Base-by-base conservation (phyloP, 1,139 yeast species). In the Pichia sp. region DNA sequence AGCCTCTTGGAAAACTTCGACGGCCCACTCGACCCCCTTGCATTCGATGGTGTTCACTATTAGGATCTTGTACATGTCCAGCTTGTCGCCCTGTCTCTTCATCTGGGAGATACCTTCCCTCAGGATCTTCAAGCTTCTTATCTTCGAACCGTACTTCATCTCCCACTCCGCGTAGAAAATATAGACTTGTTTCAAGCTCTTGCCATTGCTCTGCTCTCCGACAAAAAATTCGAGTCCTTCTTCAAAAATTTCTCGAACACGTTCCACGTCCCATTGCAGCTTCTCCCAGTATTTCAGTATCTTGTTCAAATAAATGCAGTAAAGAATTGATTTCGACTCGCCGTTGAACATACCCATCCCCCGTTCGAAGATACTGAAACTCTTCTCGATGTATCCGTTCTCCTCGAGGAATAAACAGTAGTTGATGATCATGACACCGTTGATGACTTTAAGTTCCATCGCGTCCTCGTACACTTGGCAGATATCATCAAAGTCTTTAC, bases 221-320 rank as follows among this genome's bases (percentile, higher is more conserved):
- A 12, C 24, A 30, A 38, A 76, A 64, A 36, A 48, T 0, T 69
- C 74, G 40, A 79, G 64, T 5, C 81, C 84, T 49, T 83, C 83
- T 55, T 89, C 96, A 69, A 88, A 90, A 20, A 87, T 65, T 59
- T 88, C 96, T 44, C 96, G 72, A 6, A 87, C 71, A 57, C 89
- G 72, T 62, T 89, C 96, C 0, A 65, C 57, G 4, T 71, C 65
- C 24, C 81, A 61, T 0, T 53, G 67, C 61, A 62, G 69, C 48
- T 63, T 61, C 1, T 51, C 29, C 48, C 64, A 63, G 34, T 58
- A 59, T 40, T 72, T 66, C 14, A 84, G 61, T 0, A 82, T 77
- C 57, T 80, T 83, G 1, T 78, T 71, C 42, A 91, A 66, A 67
- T 90, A 91, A 10, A 80, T 72, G 57, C 79, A 81, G 93, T 95